Evolutionary conservation across 2,329 filamentous ascomycete genomes (phyloP).

Genomic region (Alternaria viburni): DNA sequence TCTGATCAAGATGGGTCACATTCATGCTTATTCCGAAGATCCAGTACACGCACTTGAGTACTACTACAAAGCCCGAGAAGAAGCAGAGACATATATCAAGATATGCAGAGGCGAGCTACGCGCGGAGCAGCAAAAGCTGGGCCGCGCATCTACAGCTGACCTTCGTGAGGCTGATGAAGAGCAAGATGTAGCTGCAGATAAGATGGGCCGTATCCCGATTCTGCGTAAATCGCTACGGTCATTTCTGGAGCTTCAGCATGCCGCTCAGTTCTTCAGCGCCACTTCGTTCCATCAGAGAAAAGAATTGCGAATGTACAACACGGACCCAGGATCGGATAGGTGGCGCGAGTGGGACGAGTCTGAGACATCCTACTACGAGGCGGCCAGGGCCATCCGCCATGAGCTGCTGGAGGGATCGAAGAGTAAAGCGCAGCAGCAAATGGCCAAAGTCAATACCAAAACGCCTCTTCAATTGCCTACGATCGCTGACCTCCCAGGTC

Average conservation of each 20-base stretch:
- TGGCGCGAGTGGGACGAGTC: slow-evolving; percentile 70
- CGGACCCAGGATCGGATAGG: slow-evolving; percentile 69
- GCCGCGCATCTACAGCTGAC: slow-evolving; percentile 31
- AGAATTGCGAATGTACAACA: slow-evolving; percentile 63
- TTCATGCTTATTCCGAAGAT: slow-evolving; percentile 76
- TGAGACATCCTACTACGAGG: slow-evolving; percentile 77
- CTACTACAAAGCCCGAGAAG: slow-evolving; percentile 63
- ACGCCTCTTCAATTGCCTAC: slow-evolving; percentile 29
- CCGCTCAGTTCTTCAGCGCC: slow-evolving; percentile 82
- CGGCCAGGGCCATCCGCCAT: slow-evolving; percentile 76
- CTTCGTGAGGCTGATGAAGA: slow-evolving; percentile 45
- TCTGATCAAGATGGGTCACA: slow-evolving; percentile 74
- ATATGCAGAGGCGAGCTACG: slow-evolving; percentile 70
- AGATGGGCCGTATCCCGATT: slow-evolving; percentile 59
- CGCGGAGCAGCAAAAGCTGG: slow-evolving; percentile 54
- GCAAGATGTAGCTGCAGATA: slow-evolving; percentile 48
- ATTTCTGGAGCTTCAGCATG: slow-evolving; percentile 80
- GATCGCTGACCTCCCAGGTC: slow-evolving; percentile 63
- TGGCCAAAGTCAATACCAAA: slow-evolving; percentile 59
- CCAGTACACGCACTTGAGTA: slow-evolving; percentile 63
- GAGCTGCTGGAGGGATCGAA: slow-evolving; percentile 73
- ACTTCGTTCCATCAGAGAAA: slow-evolving; percentile 87
- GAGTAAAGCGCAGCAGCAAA: slow-evolving; percentile 66
- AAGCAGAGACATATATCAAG: slow-evolving; percentile 59
- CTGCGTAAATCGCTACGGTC: slow-evolving; percentile 71